Conservation (phyloP, 495 filamentous ascomycete genomes). For the Immersiella caudata region DNA sequence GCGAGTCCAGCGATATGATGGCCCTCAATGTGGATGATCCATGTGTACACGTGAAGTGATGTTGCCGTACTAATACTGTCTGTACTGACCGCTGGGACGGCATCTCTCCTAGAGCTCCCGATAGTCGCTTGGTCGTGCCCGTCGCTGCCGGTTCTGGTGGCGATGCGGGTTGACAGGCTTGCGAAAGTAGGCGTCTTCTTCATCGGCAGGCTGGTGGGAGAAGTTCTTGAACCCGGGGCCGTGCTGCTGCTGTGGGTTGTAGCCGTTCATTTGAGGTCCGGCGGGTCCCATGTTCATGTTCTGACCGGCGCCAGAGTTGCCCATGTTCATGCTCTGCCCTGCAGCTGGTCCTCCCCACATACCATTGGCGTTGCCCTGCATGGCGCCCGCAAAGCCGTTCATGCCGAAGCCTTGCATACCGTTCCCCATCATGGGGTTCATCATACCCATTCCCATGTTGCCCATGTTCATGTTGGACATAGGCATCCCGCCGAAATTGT, state of each 20-base stretch:
- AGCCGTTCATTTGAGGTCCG: conserved; percentile 33
- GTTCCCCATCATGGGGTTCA: conserved; percentile 59
- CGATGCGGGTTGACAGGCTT: conserved; percentile 96
- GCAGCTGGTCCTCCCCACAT: conserved; percentile 39
- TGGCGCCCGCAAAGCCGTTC: conserved; percentile 7
- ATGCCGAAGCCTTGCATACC: conserved; percentile 45
- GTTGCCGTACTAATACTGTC: not conserved
- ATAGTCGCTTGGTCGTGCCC: conserved; percentile 85
- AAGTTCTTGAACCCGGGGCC: conserved; percentile 29
- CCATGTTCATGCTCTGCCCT: conserved; percentile 28
- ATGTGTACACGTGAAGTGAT: not conserved
- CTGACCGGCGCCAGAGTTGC: conserved; percentile 13
- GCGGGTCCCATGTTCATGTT: conserved; percentile 18
- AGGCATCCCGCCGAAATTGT: conserved; percentile 25
- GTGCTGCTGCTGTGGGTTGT: conserved; percentile 46
- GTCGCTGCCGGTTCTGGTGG: conserved; percentile 75
- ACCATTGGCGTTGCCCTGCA: conserved; percentile 19
- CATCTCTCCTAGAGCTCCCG: conserved; percentile 64
- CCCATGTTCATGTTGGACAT: conserved; percentile 36
- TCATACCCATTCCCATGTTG: conserved; percentile 45
- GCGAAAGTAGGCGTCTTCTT: conserved; percentile 92
- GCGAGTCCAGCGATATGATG: not conserved
- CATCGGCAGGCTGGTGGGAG: conserved; percentile 79
- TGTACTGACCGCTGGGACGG: not conserved
- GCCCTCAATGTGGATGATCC: not conserved